These are phyloP conservation scores for Yamadazyma dendronema DNA, from an alignment of 1,139 yeast species.

Conservation along the genomic window DNA sequence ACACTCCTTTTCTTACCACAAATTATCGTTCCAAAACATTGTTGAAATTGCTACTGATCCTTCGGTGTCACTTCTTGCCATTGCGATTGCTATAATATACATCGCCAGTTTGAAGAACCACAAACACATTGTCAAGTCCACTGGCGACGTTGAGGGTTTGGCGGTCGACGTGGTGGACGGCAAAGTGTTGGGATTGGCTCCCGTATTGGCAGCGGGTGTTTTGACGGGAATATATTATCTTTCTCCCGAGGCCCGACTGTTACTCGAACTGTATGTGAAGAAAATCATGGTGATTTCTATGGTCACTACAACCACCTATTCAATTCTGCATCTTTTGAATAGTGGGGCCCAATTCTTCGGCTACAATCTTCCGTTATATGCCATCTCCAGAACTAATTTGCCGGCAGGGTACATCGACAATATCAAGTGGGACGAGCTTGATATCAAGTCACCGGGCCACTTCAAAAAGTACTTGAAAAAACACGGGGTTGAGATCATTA, in stretches of 20 bases:
- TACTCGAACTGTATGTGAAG: background rate
- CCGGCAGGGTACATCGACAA: constrained; percentile 10
- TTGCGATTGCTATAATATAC: constrained; percentile 5
- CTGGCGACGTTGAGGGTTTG: background rate
- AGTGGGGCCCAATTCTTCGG: too few relatives aligned
- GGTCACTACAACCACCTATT: background rate
- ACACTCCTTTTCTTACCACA: background rate
- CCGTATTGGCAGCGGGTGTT: background rate
- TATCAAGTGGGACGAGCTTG: constrained; percentile 16
- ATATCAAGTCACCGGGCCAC: constrained; percentile 15
- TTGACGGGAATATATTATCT: background rate
- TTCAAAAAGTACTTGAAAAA: constrained; percentile 13
- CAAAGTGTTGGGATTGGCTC: background rate
- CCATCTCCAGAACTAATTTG: constrained; percentile 1
- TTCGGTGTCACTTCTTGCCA: background rate
- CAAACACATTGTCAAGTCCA: background rate
- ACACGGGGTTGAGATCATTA: constrained; percentile 9
- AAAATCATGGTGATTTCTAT: background rate
- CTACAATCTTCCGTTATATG: too few relatives aligned
- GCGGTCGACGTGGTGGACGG: constrained; percentile 1
- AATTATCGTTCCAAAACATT: background rate
- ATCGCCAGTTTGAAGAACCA: constrained; percentile 4
- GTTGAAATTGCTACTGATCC: background rate
- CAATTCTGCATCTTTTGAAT: background rate
- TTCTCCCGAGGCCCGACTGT: background rate